phyloP scores from a whole-genome alignment of 305 asterid genomes.

The Rubia balearica region DNA sequence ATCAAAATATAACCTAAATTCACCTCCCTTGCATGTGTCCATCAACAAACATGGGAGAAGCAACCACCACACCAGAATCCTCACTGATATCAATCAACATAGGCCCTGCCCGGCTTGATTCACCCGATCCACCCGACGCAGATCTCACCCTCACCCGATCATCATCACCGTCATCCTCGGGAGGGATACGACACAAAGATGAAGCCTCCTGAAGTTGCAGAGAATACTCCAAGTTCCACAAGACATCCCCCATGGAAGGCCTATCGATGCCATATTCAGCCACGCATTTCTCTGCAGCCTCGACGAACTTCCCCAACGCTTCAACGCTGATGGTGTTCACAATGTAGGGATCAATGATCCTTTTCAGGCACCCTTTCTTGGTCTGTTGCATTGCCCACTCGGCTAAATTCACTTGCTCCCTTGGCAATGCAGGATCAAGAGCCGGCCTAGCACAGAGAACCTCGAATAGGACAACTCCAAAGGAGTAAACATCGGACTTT shows the following conservation, averaged over 20 bases:
- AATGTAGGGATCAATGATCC: constrained; percentile 48
- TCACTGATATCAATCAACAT: constrained; percentile 42
- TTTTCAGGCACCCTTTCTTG: constrained; percentile 39
- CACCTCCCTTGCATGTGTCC: constrained; percentile 62
- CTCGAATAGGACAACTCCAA: constrained; percentile 84
- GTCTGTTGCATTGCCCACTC: constrained; percentile 84
- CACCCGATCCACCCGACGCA: constrained; percentile 8
- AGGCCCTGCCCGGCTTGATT: constrained; percentile 19
- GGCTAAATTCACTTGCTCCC: constrained; percentile 81
- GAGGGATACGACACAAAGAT: constrained; percentile 8
- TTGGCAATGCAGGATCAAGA: constrained; percentile 68
- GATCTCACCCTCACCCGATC: constrained; percentile 14
- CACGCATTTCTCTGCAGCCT: constrained; percentile 83
- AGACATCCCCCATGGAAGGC: constrained; percentile 89
- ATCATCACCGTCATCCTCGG: background rate
- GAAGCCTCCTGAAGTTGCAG: constrained; percentile 60
- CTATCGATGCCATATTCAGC: constrained; percentile 81
- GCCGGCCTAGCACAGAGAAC: constrained; percentile 88
- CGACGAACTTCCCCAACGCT: constrained; percentile 58
- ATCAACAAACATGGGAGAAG: constrained; percentile 62
- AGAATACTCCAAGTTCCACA: constrained; percentile 78
- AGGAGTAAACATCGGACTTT: constrained; percentile 82
- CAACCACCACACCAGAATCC: constrained; percentile 70
- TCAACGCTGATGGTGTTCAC: constrained; percentile 35
- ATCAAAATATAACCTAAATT: constrained; percentile 5